Evolutionary conservation across 1,284 basidiomycete species (phyloP), one percentile per base, ranked within the genome.

Genomic region (Quambalaria eucalypti): DNA sequence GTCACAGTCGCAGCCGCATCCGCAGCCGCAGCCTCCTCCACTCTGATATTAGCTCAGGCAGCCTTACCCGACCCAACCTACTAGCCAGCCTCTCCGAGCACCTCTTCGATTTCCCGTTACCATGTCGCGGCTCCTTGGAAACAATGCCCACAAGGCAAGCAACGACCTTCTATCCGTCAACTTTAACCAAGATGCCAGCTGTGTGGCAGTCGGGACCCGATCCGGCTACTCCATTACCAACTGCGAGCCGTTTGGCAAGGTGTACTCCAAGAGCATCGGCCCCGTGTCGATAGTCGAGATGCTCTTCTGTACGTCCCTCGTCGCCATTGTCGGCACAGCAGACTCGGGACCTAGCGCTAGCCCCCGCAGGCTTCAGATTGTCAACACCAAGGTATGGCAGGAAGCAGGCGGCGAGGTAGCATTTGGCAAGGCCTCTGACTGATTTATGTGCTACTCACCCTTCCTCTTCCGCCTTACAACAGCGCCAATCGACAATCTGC

Each of bases 401-500:
- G 10, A 39, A 39, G 36, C 10, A 10, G 36, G 10, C 4, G n/a
- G 31, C 31, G n/a, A 33, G 31, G 9, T 33, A 33, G 31, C 36
- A n/a, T 12, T 12, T 3, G 36, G 21, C 16, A 39, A n/a, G 31
- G 9, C 31, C 31, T 33, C 31, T 33, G 16, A 33, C 8, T 33
- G 16, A 8, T 33, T 16, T 8, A 8, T 33, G 8, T 16, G 21
- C 16, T 7, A 33, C 7, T 26, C 21, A 16, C 23, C 23, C 48
- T 28, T 52, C 8, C 5, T 2, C 28, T 6, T 4, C 5, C n/a
- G n/a, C n/a, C n/a, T n/a, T n/a, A n/a, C n/a, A n/a, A 2, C 48
- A 96, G 88, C 85, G 93, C 28, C 90, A 97, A 82, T 93, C 89
- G 21, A 93, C 92, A 80, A 99, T 99, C 62, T 98, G 95, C 83